Conservation (phyloP, 257 asterid species). For the Pogostemon cablin region DNA sequence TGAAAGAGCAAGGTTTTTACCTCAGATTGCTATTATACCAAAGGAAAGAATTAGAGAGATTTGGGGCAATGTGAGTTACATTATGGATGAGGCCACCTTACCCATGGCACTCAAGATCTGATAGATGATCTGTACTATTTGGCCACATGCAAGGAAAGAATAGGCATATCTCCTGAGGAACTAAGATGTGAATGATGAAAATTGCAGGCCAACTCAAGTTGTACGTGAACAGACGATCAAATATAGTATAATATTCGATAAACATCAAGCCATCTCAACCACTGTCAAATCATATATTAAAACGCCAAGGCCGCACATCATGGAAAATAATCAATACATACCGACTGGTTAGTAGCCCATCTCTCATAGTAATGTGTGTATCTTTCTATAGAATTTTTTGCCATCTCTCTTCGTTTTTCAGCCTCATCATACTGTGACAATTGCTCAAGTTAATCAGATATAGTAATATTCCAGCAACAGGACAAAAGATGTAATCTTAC, state of each 20-base stretch:
- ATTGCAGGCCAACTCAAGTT: slow-evolving; percentile 20
- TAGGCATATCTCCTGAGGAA: background rate
- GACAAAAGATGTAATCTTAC: slow-evolving; percentile 50
- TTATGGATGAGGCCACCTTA: background rate
- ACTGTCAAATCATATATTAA: slow-evolving; percentile 17
- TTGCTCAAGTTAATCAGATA: slow-evolving; percentile 30
- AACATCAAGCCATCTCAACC: slow-evolving; percentile 7
- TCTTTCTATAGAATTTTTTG: slow-evolving; percentile 92
- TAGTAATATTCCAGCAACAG: slow-evolving; percentile 30
- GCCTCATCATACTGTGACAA: slow-evolving; percentile 78
- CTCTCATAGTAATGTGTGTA: slow-evolving; percentile 95
- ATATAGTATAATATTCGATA: slow-evolving; percentile 12
- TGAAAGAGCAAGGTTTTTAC: slow-evolving; percentile 1
- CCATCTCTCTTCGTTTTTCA: slow-evolving; percentile 98
- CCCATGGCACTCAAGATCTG: slow-evolving; percentile 24
- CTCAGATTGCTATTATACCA: slow-evolving; percentile 4
- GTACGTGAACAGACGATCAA: slow-evolving; percentile 2
- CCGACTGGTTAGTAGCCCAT: slow-evolving; percentile 99
- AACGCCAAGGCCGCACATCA: slow-evolving; percentile 17
- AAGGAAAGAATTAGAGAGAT: background rate
- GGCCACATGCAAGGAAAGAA: slow-evolving; percentile 23
- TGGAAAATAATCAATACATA: slow-evolving; percentile 36
- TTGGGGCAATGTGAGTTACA: slow-evolving; percentile 2
- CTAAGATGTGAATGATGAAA: slow-evolving; percentile 21
- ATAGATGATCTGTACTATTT: slow-evolving; percentile 14